Conservation (phyloP, 805 yeast genomes). For the Nakazawaea wickerhamii region DNA sequence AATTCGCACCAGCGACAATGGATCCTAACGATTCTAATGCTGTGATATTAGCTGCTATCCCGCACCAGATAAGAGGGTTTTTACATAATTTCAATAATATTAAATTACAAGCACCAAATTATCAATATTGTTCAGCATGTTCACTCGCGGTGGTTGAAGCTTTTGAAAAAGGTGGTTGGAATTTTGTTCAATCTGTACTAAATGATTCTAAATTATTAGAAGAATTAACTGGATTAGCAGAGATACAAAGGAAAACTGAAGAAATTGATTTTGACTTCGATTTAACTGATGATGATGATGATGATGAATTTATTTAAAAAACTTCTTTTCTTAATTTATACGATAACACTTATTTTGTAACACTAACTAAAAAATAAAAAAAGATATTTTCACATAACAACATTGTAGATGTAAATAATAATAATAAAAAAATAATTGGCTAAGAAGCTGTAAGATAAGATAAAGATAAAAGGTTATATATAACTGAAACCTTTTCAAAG, state of each 20-base stretch:
- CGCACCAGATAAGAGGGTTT: conserved; percentile 92
- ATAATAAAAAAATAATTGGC: not conserved
- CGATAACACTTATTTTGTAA: not conserved
- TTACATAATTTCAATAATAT: conserved; percentile 58
- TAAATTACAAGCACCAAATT: conserved; percentile 67
- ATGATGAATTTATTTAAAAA: conserved; percentile 19
- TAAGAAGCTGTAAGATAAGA: not conserved
- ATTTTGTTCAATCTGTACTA: conserved; percentile 68
- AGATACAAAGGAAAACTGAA: conserved; percentile 70
- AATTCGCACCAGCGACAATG: conserved; percentile 34
- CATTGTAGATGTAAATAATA: not conserved
- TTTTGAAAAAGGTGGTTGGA: conserved; percentile 63
- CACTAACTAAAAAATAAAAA: not conserved
- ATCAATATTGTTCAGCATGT: conserved; percentile 83
- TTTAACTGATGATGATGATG: conserved; percentile 33
- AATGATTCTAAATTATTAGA: conserved; percentile 65
- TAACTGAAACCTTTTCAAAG: conserved; percentile 17
- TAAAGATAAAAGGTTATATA: not conserved
- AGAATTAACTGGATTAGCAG: conserved; percentile 69
- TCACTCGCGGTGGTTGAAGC: conserved; percentile 51
- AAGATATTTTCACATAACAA: not conserved
- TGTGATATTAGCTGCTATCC: conserved; percentile 60
- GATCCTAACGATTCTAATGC: conserved; percentile 19
- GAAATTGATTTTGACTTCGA: conserved; percentile 34
- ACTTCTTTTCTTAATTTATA: not conserved